Conservation (phyloP, 305 asterid species). For the Fraxinus nigra region DNA sequence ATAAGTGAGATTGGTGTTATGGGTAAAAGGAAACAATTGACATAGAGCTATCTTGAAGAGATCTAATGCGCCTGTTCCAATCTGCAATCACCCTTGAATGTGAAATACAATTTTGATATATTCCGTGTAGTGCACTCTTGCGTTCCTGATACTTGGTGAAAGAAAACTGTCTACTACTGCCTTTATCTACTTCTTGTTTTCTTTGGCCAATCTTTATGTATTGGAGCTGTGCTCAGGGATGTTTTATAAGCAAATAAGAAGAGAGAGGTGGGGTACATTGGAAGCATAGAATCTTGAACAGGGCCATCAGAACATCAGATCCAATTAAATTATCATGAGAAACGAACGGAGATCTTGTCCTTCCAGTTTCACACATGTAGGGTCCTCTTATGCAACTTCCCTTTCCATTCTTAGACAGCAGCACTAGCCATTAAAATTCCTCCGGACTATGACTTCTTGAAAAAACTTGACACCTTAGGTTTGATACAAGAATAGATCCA, state of each 20-base stretch:
- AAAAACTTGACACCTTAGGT: conserved; percentile 52
- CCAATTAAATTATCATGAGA: conserved; percentile 53
- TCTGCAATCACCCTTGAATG: background rate
- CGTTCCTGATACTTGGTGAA: conserved; percentile 26
- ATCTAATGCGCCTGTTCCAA: background rate
- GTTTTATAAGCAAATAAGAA: conserved; percentile 57
- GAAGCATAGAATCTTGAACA: conserved; percentile 77
- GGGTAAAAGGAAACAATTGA: conserved; percentile 21
- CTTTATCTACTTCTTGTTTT: conserved; percentile 15
- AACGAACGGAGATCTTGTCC: conserved; percentile 44
- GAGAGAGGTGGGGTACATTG: conserved; percentile 29
- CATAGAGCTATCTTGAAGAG: conserved; percentile 12
- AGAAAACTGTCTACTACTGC: conserved; percentile 30
- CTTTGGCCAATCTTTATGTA: conserved; percentile 30
- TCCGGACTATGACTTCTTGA: conserved; percentile 41
- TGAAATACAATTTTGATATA: conserved; percentile 27
- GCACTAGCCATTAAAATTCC: conserved; percentile 44
- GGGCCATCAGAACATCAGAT: conserved; percentile 48
- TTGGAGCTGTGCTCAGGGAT: conserved; percentile 35
- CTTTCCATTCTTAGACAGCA: conserved; percentile 43
- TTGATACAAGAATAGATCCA: conserved; percentile 69
- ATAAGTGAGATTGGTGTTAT: conserved; percentile 23
- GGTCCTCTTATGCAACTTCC: conserved; percentile 44
- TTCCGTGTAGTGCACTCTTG: conserved; percentile 23
- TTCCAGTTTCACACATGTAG: conserved; percentile 51